Evolutionary conservation across 2,329 filamentous ascomycete species (phyloP).

Genomic region (Trichophyton rubrum): DNA sequence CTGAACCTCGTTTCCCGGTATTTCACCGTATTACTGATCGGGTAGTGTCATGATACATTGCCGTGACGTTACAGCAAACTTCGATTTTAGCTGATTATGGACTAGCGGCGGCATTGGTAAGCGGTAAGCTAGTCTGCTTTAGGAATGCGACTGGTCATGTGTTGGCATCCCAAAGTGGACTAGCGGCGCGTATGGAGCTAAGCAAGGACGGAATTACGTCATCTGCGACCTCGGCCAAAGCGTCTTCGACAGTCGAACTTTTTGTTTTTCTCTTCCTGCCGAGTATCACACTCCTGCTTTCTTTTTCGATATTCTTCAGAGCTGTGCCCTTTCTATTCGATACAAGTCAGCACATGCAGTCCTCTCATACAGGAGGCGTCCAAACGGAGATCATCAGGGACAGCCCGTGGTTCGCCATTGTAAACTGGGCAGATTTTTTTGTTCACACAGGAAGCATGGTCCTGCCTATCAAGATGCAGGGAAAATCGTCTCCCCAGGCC

Average conservation of each 20-base stretch:
- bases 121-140: not conserved
- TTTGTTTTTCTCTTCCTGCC: not conserved
- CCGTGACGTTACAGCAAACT: not conserved
- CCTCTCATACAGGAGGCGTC: not conserved
- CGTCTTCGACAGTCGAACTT: not conserved
- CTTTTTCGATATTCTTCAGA: not conserved
- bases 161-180: not conserved
- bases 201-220: not conserved
- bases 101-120: not conserved
- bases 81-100: not conserved
- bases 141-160: not conserved
- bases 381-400: conserved; percentile 3
- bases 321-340: not conserved
- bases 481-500: not conserved
- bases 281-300: not conserved
- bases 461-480: not conserved
- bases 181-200: not conserved
- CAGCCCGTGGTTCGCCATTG: not conserved
- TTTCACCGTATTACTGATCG: not conserved
- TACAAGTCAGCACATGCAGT: not conserved
- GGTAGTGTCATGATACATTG: not conserved
- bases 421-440: not conserved
- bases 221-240: not conserved
- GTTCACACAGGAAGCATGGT: not conserved
- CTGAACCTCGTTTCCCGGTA: not conserved